Conservation (phyloP, 352 stramenopile species). For the Phytopythium vexans region DNA sequence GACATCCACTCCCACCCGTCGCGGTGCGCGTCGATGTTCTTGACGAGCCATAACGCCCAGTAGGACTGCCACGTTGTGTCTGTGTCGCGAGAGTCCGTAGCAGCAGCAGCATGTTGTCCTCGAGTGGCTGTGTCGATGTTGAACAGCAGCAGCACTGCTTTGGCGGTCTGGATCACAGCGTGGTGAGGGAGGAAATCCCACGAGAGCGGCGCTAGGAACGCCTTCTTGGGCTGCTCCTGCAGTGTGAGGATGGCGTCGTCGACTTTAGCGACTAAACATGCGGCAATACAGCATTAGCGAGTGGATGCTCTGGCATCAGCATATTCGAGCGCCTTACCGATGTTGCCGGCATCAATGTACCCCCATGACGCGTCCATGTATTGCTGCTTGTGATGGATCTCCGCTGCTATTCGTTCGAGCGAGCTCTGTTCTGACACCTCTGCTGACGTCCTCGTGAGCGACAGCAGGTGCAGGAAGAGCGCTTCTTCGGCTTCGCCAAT, state of each 20-base stretch:
- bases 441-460: conserved; percentile 5
- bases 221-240: conserved; percentile 46
- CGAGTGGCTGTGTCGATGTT: conserved; percentile 19
- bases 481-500: conserved; percentile 6
- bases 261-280: conserved; percentile 36
- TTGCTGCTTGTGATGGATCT: conserved; percentile 32
- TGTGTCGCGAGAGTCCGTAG: conserved; percentile 7
- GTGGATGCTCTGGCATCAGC: neutral
- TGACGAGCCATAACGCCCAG: conserved; percentile 73
- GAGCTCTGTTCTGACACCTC: neutral
- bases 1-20: conserved; percentile 62
- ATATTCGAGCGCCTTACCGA: conserved; percentile 25
- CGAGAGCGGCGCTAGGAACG: conserved; percentile 60
- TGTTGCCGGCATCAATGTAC: conserved; percentile 51
- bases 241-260: conserved; percentile 61
- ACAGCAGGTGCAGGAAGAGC: conserved; percentile 13
- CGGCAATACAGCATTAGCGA: neutral
- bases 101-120: too few species aligned
- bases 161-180: conserved; percentile 38
- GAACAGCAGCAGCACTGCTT: conserved; percentile 61
- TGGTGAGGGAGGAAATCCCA: conserved; percentile 52
- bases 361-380: conserved; percentile 47
- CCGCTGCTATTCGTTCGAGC: too few species aligned
- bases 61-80: conserved; percentile 39
- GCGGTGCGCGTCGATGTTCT: conserved; percentile 70